A percentile compares a stretch with the other conserved stretches of the same genome.
Evolutionary conservation across 805 yeast genomes (phyloP).

Genomic region (Ogataea methanolica): DNA sequence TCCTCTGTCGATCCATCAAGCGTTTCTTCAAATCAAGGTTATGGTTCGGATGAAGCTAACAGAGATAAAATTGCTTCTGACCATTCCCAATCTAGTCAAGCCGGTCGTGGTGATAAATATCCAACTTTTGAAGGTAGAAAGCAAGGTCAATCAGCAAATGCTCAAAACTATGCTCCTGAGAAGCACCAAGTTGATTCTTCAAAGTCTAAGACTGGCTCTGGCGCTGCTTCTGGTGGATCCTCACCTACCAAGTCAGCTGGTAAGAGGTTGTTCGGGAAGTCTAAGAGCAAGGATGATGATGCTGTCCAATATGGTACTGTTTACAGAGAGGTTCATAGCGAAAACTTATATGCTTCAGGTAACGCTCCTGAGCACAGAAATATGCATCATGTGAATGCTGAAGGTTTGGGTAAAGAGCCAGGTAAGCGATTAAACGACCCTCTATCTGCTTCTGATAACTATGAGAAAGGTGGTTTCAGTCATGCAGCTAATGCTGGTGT

Average conservation of each 20-base stretch:
- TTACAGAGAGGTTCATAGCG: conserved; percentile 12
- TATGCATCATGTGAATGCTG: conserved; percentile 1
- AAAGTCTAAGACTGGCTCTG: not conserved
- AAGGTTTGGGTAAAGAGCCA: not conserved
- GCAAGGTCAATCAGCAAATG: too few relatives aligned
- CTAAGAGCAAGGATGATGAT: not conserved
- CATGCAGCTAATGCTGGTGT: not conserved
- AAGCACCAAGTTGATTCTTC: too few relatives aligned
- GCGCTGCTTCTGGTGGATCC: conserved; percentile 3
- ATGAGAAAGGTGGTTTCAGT: not conserved
- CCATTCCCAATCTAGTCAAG: too few relatives aligned
- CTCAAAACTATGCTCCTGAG: too few relatives aligned
- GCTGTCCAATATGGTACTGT: conserved; percentile 13
- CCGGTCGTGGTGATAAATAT: too few relatives aligned
- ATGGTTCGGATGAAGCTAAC: not conserved
- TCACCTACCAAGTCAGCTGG: not conserved
- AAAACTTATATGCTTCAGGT: not conserved
- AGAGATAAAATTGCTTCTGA: too few relatives aligned
- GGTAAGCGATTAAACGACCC: not conserved
- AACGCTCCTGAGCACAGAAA: not conserved
- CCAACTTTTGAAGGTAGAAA: too few relatives aligned
- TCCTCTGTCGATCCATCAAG: not conserved
- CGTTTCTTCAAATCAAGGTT: not conserved
- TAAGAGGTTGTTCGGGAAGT: not conserved
- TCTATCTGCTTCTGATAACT: not conserved